Conservation (phyloP, 2,329 filamentous ascomycete species). For the Pseudopyrenochaeta lycopersici region DNA sequence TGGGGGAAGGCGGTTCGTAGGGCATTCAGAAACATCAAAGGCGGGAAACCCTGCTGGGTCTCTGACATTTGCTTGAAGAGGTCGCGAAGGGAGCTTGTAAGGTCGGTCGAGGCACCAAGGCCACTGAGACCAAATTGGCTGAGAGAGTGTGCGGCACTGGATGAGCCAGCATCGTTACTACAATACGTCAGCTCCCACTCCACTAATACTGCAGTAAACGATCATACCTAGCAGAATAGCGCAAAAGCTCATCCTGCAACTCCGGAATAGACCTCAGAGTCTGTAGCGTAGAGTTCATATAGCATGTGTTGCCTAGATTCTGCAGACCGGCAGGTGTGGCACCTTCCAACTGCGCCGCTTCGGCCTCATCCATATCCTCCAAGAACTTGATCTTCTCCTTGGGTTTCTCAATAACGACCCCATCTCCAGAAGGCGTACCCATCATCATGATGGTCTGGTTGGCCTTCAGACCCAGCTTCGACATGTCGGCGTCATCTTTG, state of each 20-base stretch:
- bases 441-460: slow-evolving; percentile 95
- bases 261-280: slow-evolving; percentile 88
- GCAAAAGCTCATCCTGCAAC: slow-evolving; percentile 78
- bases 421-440: slow-evolving; percentile 79
- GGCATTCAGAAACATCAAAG: slow-evolving; percentile 81
- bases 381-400: slow-evolving; percentile 86
- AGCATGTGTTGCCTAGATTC: slow-evolving; percentile 98
- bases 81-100: slow-evolving; percentile 79
- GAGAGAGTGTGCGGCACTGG: slow-evolving; percentile 44
- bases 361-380: slow-evolving; percentile 97
- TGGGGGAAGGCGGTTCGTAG: slow-evolving; percentile 85
- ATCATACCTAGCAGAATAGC: slow-evolving; percentile 61
- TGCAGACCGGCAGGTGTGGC: slow-evolving; percentile 87
- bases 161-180: slow-evolving; percentile 39
- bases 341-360: slow-evolving; percentile 81
- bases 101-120: slow-evolving; percentile 70
- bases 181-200: slow-evolving; percentile 18
- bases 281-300: slow-evolving; percentile 97
- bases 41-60: slow-evolving; percentile 87
- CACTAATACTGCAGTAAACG: not conserved
- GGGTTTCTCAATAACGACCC: slow-evolving; percentile 71
- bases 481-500: slow-evolving; percentile 92
- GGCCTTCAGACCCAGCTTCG: slow-evolving; percentile 83
- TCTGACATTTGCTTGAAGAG: slow-evolving; percentile 90
- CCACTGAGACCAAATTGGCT: slow-evolving; percentile 66